phyloP scores from a whole-genome alignment of 768 basidiomycete genomes.

The Coprinopsis cinerea region DNA sequence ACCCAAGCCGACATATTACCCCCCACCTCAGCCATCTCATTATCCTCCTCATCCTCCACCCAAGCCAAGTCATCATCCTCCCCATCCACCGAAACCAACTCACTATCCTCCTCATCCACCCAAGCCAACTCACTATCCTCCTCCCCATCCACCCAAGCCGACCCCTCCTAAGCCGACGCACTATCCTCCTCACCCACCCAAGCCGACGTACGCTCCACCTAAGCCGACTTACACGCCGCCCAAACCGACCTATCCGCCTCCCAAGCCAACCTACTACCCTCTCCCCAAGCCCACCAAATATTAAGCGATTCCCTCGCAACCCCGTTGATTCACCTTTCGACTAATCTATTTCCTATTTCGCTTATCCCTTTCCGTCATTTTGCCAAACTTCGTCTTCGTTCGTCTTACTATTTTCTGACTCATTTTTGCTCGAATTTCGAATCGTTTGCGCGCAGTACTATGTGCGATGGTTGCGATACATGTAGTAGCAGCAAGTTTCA shows the following conservation, averaged over 20 bases:
- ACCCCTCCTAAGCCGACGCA: background rate
- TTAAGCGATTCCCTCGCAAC: no score
- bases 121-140: conserved; percentile 4
- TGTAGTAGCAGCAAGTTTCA: no score
- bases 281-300: no score
- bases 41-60: background rate
- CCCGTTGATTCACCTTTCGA: no score
- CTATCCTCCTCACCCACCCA: conserved; percentile 2
- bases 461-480: no score
- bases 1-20: background rate
- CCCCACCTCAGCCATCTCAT: background rate
- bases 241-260: conserved; percentile 3
- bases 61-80: background rate
- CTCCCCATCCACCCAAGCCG: background rate
- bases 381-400: no score
- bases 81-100: background rate
- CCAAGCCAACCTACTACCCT: conserved; percentile 5
- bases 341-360: no score
- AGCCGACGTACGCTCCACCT: conserved; percentile 2
- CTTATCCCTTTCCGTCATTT: no score
- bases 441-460: no score
- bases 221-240: conserved; percentile 2
- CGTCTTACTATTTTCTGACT: no score
- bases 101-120: background rate
- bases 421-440: no score